Evolutionary conservation across 768 basidiomycete species (phyloP).

Genomic region (Lactarius evosmus): DNA sequence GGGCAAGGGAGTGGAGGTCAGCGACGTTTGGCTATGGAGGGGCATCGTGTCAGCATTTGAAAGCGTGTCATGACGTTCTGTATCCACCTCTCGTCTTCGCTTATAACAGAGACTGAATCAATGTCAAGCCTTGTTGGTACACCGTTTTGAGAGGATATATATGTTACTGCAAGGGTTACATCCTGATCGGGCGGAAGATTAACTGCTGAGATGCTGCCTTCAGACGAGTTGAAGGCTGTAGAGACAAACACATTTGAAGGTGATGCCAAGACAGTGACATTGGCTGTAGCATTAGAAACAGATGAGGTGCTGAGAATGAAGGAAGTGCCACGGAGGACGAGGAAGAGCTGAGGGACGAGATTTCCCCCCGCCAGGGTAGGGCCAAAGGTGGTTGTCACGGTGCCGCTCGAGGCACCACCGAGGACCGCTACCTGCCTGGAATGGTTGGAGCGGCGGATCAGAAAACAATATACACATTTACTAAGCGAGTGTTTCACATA

Average conservation of each 20-base stretch:
- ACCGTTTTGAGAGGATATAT: constrained; percentile 16
- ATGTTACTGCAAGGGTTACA: constrained; percentile 27
- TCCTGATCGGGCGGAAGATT: constrained; percentile 24
- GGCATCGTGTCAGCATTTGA: neutral
- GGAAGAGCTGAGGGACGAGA: constrained; percentile 29
- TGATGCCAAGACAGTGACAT: constrained; percentile 27
- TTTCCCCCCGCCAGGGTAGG: constrained; percentile 10
- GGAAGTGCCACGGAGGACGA: constrained; percentile 27
- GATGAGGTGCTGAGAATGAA: constrained; percentile 25
- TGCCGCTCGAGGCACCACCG: constrained; percentile 22
- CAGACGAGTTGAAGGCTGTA: constrained; percentile 23
- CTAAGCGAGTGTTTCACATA: constrained; percentile 1
- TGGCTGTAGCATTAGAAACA: constrained; percentile 28
- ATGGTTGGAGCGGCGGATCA: constrained; percentile 10
- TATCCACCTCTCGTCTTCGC: constrained; percentile 13
- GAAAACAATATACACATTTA: neutral
- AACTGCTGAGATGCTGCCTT: constrained; percentile 24
- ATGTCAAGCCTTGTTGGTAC: constrained; percentile 27
- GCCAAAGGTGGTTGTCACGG: constrained; percentile 28
- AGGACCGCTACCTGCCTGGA: constrained; percentile 25
- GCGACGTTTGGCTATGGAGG: constrained; percentile 12
- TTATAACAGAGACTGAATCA: constrained; percentile 22
- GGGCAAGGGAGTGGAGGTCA: constrained; percentile 20
- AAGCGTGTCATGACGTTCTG: neutral
- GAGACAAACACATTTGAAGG: constrained; percentile 25